Percentiles rank a stretch among this genome's conserved stretches.
phyloP scores from a whole-genome alignment of 208 protist genomes.

The Vickermania spadyakhi region DNA sequence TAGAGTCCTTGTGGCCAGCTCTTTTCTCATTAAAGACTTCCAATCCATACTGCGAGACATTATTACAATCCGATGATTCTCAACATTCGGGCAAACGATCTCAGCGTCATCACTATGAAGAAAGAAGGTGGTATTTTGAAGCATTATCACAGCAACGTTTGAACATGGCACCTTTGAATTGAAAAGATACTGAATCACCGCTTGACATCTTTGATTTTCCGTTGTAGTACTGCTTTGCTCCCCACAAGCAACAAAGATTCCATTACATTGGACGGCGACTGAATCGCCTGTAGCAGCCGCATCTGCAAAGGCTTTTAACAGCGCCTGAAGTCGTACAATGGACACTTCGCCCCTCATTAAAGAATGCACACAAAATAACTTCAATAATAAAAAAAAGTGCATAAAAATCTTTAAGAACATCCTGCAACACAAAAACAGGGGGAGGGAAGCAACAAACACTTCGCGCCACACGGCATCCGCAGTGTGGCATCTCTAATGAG shows the following conservation, averaged over 20 bases:
- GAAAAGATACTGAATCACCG: slow-evolving; percentile 73
- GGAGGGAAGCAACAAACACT: no score
- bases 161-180: slow-evolving; percentile 22
- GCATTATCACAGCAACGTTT: slow-evolving; percentile 49
- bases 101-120: slow-evolving; percentile 22
- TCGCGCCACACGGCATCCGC: no score
- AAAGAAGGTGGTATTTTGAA: slow-evolving; percentile 21
- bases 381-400: no score
- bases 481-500: no score
- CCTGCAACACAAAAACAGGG: no score
- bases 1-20: no score
- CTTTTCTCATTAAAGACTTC: no score
- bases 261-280: slow-evolving; percentile 16
- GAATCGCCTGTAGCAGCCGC: slow-evolving; percentile 15
- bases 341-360: no score
- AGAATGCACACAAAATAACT: no score
- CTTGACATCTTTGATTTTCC: slow-evolving; percentile 79
- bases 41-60: slow-evolving; percentile 14
- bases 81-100: slow-evolving; percentile 9
- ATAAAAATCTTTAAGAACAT: no score
- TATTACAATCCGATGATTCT: not conserved
- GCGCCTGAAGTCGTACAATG: slow-evolving; percentile 14
- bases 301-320: slow-evolving; percentile 35
- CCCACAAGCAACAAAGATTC: slow-evolving; percentile 57
- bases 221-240: slow-evolving; percentile 43